Conservation (phyloP, 768 basidiomycete species). For the Lenzites betulinus region DNA sequence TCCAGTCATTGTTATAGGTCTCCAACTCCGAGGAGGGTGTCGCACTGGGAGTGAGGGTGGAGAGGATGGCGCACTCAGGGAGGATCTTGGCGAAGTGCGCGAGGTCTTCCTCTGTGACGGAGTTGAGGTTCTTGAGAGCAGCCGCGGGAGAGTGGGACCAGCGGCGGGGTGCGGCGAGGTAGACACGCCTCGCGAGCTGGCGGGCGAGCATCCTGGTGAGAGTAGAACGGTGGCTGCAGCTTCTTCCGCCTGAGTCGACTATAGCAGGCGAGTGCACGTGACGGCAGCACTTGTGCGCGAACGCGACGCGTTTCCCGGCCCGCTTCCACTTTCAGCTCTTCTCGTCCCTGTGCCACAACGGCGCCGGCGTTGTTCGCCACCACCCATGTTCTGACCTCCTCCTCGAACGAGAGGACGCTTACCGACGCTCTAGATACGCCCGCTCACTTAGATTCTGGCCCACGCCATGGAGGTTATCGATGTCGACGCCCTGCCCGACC, state of each 20-base stretch:
- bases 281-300: background rate
- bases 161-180: conserved; percentile 12
- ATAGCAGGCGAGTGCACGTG: background rate
- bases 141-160: conserved; percentile 29
- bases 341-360: background rate
- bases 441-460: background rate
- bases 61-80: conserved; percentile 61
- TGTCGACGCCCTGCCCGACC: conserved; percentile 2
- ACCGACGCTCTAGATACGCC: background rate
- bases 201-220: conserved; percentile 18
- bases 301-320: background rate
- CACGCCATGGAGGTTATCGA: conserved; percentile 1
- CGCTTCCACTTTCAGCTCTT: background rate
- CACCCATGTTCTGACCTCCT: no score
- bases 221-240: background rate
- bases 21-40: conserved; percentile 64
- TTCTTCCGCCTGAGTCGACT: background rate
- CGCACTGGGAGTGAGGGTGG: conserved; percentile 58
- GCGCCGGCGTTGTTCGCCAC: background rate
- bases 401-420: background rate
- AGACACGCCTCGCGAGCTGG: conserved; percentile 21
- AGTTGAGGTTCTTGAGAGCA: conserved; percentile 24
- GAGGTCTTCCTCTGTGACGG: conserved; percentile 60
- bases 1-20: conserved; percentile 90
- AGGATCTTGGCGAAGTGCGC: conserved; percentile 70